Conservation (phyloP, 768 basidiomycete species). For the Leccinellum albellum region DNA sequence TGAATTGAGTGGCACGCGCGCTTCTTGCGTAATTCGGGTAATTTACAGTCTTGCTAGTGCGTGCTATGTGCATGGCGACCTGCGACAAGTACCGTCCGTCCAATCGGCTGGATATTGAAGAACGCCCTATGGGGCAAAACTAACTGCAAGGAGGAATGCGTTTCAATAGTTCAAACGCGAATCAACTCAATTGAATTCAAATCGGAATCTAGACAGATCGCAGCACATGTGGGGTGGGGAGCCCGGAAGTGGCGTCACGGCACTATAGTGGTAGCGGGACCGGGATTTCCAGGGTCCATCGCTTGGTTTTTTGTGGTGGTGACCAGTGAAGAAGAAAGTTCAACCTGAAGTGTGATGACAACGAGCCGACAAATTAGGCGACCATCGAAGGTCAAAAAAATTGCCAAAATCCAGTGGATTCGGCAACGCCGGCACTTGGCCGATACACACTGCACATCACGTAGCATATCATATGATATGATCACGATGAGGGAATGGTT, state of each 20-base stretch:
- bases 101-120: neutral
- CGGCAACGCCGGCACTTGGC: neutral
- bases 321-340: neutral
- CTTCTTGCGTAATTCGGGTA: neutral
- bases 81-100: neutral
- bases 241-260: neutral
- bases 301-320: neutral
- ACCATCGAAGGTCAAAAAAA: neutral
- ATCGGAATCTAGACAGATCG: neutral
- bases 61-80: neutral
- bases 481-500: neutral
- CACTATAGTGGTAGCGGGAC: neutral
- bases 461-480: neutral
- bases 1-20: constrained; percentile 1
- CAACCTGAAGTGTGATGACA: neutral
- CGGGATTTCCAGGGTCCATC: neutral
- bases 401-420: neutral
- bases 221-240: neutral
- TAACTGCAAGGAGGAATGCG: neutral
- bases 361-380: neutral
- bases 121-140: neutral
- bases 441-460: neutral
- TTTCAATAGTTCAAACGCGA: neutral
- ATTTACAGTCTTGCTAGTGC: neutral
- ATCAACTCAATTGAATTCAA: neutral